phyloP scores from a whole-genome alignment of 2,329 filamentous ascomycete species.

The Pseudonectria foliicola region DNA sequence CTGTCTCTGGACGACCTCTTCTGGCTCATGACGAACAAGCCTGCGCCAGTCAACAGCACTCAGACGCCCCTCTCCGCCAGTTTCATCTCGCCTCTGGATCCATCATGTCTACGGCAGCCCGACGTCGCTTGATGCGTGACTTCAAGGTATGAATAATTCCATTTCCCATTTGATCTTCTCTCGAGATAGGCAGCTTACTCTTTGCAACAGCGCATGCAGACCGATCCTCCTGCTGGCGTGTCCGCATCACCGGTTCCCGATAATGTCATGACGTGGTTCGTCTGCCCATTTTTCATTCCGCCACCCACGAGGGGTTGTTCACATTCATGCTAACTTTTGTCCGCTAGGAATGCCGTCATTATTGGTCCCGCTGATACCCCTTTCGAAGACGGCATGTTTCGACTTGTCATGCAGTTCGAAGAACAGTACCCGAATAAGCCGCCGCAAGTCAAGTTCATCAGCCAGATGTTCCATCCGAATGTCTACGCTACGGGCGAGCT shows the following conservation, averaged over 20 bases:
- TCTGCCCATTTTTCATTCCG: conserved; percentile 7
- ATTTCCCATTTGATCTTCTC: not conserved
- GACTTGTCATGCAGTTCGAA: conserved; percentile 98
- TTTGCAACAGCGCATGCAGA: conserved; percentile 81
- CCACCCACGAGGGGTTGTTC: conserved; percentile 1
- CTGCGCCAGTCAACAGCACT: conserved; percentile 2
- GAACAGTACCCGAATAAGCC: conserved; percentile 99
- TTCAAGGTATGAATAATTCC: conserved; percentile 79
- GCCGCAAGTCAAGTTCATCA: conserved; percentile 96
- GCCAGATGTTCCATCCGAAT: conserved; percentile 98
- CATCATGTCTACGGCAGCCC: conserved; percentile 77
- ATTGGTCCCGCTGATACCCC: conserved; percentile 95
- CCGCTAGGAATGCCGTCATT: conserved; percentile 86
- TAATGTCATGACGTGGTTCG: conserved; percentile 94
- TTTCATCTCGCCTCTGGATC: conserved; percentile 5
- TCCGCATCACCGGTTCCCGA: conserved; percentile 93
- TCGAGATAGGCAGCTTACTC: conserved; percentile 6
- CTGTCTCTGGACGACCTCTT: conserved; percentile 1
- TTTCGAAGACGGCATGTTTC: conserved; percentile 96
- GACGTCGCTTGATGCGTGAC: conserved; percentile 95
- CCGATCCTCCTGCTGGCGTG: conserved; percentile 91
- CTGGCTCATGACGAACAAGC: not conserved
- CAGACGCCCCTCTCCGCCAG: conserved; percentile 1
- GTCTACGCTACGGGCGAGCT: conserved; percentile 96
- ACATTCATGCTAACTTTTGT: conserved; percentile 11